Conservation (phyloP, 1,139 yeast genomes). For the Pichia sp. region DNA sequence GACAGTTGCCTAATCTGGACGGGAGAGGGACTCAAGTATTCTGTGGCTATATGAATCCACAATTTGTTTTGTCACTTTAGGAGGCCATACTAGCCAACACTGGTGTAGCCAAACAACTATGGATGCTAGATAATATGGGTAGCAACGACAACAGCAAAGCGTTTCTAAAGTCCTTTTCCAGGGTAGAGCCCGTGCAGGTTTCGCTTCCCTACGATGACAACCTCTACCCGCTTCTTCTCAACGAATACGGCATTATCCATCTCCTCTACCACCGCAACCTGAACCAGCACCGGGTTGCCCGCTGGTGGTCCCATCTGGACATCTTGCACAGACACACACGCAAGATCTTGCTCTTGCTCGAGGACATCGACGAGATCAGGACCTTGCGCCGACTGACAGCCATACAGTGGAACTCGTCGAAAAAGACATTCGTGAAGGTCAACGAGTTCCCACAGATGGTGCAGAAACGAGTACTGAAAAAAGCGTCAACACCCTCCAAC, state of each 20-base stretch:
- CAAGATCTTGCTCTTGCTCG: constrained; percentile 33
- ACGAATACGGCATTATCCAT: constrained; percentile 56
- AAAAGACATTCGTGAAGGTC: constrained; percentile 6
- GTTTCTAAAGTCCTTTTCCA: constrained; percentile 5
- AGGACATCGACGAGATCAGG: constrained; percentile 24
- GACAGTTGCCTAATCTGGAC: too few relatives aligned
- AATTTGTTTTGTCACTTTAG: too few relatives aligned
- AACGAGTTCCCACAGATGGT: constrained; percentile 8
- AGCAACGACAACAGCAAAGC: background rate
- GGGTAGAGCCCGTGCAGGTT: background rate
- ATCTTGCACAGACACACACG: constrained; percentile 58
- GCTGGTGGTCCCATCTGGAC: constrained; percentile 72
- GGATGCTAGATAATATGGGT: too few relatives aligned
- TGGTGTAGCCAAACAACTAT: too few relatives aligned
- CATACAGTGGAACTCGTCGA: constrained; percentile 11
- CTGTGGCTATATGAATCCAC: too few relatives aligned
- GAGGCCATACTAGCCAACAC: too few relatives aligned
- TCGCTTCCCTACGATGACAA: constrained; percentile 8
- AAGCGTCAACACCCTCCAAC: background rate
- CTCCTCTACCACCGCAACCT: constrained; percentile 64
- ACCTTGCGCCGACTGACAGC: constrained; percentile 11
- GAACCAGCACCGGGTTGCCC: constrained; percentile 70
- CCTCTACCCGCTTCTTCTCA: constrained; percentile 26
- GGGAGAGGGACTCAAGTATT: too few relatives aligned
- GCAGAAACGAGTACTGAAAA: background rate